Base-by-base conservation (phyloP, 768 basidiomycete species). In the Amanita polypyramis region DNA sequence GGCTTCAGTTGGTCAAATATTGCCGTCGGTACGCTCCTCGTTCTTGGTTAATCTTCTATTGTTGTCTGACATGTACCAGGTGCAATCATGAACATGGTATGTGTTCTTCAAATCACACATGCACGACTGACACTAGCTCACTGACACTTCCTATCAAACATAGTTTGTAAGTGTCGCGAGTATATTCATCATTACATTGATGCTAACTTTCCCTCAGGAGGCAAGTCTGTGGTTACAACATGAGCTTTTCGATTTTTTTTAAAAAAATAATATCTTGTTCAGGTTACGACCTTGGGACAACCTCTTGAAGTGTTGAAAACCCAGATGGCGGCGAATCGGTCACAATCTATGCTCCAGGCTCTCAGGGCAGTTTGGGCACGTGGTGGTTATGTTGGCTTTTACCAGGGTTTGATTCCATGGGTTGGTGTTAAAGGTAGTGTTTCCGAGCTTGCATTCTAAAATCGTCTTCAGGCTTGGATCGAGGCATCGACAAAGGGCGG, bases 351-450 rank as follows among this genome's bases (percentile, higher is more conserved):
- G 92, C 56, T 73, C 51, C 80, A 90, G 61, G 94, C 96, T 14
- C 73, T 86, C 56, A 72, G 76, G 54, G 80, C 82, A 4, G 90
- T 98, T 51, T 95, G 92, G 91, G 74, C 80, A 57, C 84, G 96
- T 52, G 96, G 96, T 56, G 92, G 96, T 53, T 67, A 84, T 48
- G 62, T 68, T 39, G 96, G 96, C 20, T 92, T 95, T 72, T 99
- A 89, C 70, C 96, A 99, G 66, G 96, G 96, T 55, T 79, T 99
- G 52, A 98, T 98, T 61, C 96, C 96, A 60, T 99, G 96, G 95
- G 93, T 92, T 58, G 52, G 82, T 50, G 15, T 40, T 40, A 9
- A 45, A n/a, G 15, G 29, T 32, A 23, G 17, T 47, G 25, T 21
- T 44, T 47, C 43, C 34, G 29, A 17, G 25, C 23, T 14, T 23